phyloP scores from a whole-genome alignment of 495 filamentous ascomycete genomes.

The Lepidopterella palustris region DNA sequence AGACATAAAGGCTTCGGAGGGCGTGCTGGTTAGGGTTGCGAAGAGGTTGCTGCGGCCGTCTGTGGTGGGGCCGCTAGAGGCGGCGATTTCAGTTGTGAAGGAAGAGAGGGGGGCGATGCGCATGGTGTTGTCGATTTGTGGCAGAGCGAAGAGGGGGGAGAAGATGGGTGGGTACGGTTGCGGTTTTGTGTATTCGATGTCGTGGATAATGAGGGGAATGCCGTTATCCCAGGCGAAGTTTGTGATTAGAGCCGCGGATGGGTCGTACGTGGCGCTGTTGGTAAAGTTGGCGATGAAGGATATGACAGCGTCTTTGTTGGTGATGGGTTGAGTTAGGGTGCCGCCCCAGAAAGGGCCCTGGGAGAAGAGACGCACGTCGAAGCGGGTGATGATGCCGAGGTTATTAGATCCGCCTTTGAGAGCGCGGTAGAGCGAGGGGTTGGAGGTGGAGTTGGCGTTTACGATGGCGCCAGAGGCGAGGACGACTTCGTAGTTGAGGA shows the following conservation, averaged over 20 bases:
- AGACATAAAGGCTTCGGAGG: conserved; percentile 24
- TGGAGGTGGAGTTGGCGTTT: conserved; percentile 18
- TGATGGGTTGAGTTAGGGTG: conserved; percentile 24
- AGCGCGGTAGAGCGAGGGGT: conserved; percentile 26
- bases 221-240: conserved; percentile 20
- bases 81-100: conserved; percentile 22
- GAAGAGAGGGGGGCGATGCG: conserved; percentile 17
- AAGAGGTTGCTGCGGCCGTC: conserved; percentile 23
- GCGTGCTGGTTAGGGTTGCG: conserved; percentile 23
- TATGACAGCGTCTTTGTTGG: conserved; percentile 16
- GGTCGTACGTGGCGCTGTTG: conserved; percentile 18
- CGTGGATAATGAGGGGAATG: conserved; percentile 5
- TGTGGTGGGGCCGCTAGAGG: conserved; percentile 4
- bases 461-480: conserved; percentile 29
- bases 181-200: conserved; percentile 18
- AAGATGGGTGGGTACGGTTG: conserved; percentile 16
- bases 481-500: conserved; percentile 27
- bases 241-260: conserved; percentile 19
- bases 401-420: conserved; percentile 32
- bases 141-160: conserved; percentile 10
- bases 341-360: conserved; percentile 28
- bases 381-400: conserved; percentile 27
- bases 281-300: conserved; percentile 13
- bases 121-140: conserved; percentile 16
- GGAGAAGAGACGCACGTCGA: conserved; percentile 14